Evolutionary conservation across 2,329 filamentous ascomycete genomes (phyloP).

Genomic region (Chrysosporium queenslandicum): DNA sequence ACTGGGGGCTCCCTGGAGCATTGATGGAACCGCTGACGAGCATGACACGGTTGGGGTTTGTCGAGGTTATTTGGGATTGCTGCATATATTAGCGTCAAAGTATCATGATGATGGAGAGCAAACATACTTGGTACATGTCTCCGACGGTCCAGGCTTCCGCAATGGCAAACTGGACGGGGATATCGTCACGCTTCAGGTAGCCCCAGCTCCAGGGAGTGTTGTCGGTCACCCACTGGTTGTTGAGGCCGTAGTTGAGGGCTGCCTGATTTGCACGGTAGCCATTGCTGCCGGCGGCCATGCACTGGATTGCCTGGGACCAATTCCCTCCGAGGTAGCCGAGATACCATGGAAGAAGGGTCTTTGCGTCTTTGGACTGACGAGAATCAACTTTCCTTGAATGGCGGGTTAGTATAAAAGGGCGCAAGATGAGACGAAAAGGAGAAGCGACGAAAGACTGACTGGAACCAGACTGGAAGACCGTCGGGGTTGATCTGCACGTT

Average conservation of each 20-base stretch:
- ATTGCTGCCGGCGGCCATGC: slow-evolving; percentile 45
- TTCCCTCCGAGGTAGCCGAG: slow-evolving; percentile 46
- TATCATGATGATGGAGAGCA: background rate
- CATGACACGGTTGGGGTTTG: slow-evolving; percentile 45
- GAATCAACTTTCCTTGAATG: slow-evolving; percentile 28
- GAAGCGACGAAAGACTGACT: slow-evolving; percentile 28
- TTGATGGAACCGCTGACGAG: slow-evolving; percentile 46
- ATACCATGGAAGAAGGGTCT: slow-evolving; percentile 45
- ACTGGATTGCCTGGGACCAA: slow-evolving; percentile 45
- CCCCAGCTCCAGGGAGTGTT: slow-evolving; percentile 48
- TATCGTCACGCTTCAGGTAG: slow-evolving; percentile 42
- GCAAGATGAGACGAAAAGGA: background rate
- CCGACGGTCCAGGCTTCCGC: slow-evolving; percentile 47
- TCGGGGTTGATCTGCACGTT: slow-evolving; percentile 44
- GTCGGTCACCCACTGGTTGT: slow-evolving; percentile 45
- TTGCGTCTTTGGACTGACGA: slow-evolving; percentile 33
- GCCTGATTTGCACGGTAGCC: slow-evolving; percentile 45
- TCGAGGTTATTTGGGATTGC: slow-evolving; percentile 44
- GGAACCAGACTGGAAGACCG: slow-evolving; percentile 40
- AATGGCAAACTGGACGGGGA: slow-evolving; percentile 47
- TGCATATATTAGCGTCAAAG: slow-evolving; percentile 12
- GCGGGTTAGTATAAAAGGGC: background rate
- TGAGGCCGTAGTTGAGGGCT: slow-evolving; percentile 43
- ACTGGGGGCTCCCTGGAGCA: slow-evolving; percentile 40
- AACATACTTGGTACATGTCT: slow-evolving; percentile 46